Percentiles rank a stretch among this genome's conserved stretches.
phyloP scores from a whole-genome alignment of 164 flowering plant species.

The Paratinospora sagittata region DNA sequence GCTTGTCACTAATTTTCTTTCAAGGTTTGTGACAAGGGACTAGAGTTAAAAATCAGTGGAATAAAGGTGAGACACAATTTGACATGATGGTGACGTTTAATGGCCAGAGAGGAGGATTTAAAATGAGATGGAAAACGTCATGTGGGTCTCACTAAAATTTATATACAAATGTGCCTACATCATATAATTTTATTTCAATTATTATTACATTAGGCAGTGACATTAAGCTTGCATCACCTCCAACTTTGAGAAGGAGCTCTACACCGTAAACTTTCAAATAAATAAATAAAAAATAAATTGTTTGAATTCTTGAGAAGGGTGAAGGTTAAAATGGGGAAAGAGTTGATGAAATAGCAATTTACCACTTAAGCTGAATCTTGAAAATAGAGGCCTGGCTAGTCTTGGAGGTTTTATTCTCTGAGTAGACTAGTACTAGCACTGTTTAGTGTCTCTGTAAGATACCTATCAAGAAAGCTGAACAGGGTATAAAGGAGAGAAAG shows the following conservation, averaged over 20 bases:
- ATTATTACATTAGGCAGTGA: not conserved
- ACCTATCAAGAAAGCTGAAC: conserved; percentile 11
- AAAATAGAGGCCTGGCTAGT: too few relatives aligned
- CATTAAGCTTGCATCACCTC: not conserved
- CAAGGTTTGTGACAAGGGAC: not conserved
- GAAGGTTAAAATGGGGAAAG: too few relatives aligned
- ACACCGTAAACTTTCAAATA: not conserved
- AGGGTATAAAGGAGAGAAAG: not conserved
- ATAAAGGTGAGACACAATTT: not conserved
- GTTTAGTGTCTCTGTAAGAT: not conserved
- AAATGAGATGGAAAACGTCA: not conserved
- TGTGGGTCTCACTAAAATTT: not conserved
- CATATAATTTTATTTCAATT: not conserved
- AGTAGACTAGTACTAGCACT: not conserved
- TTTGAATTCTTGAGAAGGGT: too few relatives aligned
- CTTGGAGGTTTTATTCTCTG: not conserved
- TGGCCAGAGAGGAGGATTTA: not conserved
- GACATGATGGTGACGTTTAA: not conserved
- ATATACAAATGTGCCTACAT: not conserved
- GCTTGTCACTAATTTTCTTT: not conserved
- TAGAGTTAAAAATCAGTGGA: not conserved
- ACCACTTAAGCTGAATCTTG: too few relatives aligned
- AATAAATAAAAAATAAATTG: too few relatives aligned
- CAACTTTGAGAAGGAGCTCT: too few relatives aligned
- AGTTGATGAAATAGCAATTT: too few relatives aligned